Percentiles rank a stretch among this genome's conserved stretches.
phyloP scores from a whole-genome alignment of 345 rosid species.

The Eucalyptus tenuipes region DNA sequence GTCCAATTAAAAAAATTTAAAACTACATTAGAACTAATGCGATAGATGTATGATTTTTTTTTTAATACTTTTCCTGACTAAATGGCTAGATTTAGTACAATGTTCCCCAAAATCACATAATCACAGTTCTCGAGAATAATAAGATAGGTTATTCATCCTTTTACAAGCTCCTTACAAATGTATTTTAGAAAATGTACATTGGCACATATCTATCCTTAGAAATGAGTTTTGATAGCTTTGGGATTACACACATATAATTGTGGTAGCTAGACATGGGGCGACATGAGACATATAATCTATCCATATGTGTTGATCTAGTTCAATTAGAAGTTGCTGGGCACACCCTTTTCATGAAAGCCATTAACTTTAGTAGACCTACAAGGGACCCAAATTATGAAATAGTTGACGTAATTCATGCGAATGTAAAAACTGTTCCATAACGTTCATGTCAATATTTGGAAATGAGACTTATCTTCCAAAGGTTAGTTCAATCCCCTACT shows the following conservation, averaged over 20 bases:
- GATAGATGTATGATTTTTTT: accelerated
- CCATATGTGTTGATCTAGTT: background rate
- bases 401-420: background rate
- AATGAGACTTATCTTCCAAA: background rate
- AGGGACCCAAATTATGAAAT: background rate
- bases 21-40: accelerated
- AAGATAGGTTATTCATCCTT: background rate
- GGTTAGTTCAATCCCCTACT: accelerated
- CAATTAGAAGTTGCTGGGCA: background rate
- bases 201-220: accelerated
- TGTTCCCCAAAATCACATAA: background rate
- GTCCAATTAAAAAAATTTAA: accelerated
- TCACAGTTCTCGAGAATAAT: accelerated
- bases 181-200: background rate
- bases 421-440: background rate
- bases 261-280: background rate
- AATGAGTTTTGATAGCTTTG: background rate
- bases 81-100: background rate
- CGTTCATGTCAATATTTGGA: background rate
- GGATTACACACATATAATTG: accelerated
- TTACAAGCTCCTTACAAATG: background rate
- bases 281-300: background rate
- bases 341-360: background rate
- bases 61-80: background rate
- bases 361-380: background rate